Conservation (phyloP, 768 basidiomycete species). For the Tricholoma saponaceum region DNA sequence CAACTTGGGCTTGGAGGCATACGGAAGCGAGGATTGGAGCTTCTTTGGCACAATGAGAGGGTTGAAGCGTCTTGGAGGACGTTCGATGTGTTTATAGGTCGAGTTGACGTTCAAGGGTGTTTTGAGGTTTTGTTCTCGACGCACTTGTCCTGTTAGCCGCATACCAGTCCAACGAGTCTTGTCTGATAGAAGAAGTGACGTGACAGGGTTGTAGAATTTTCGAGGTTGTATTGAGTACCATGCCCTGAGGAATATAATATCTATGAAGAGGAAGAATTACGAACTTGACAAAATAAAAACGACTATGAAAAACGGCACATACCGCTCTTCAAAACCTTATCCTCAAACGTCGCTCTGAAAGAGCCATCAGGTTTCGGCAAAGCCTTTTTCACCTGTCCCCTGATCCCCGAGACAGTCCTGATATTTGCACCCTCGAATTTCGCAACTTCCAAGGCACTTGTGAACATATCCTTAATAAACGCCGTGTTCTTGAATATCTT, state of each 20-base stretch:
- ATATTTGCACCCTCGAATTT: constrained; percentile 99
- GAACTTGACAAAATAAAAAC: not conserved
- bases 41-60: constrained; percentile 84
- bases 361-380: constrained; percentile 93
- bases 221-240: constrained; percentile 97
- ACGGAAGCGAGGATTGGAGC: constrained; percentile 88
- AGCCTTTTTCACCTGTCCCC: constrained; percentile 97
- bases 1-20: constrained; percentile 86
- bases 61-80: constrained; percentile 84
- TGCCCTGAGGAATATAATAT: constrained; percentile 91
- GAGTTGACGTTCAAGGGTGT: constrained; percentile 83
- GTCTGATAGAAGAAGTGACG: constrained; percentile 79
- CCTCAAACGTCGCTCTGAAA: constrained; percentile 96
- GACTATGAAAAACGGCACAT: constrained; percentile 25
- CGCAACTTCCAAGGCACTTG: constrained; percentile 86
- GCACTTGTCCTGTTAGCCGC: constrained; percentile 92
- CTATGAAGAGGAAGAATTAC: constrained; percentile 33
- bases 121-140: constrained; percentile 79
- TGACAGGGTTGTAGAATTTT: constrained; percentile 96
- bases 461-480: constrained; percentile 98
- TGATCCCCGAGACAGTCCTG: constrained; percentile 89
- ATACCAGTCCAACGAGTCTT: constrained; percentile 89
- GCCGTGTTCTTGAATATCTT: constrained; percentile 99
- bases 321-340: constrained; percentile 96
- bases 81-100: constrained; percentile 79